Conservation (phyloP, 768 basidiomycete species). For the Boletellus ananas region DNA sequence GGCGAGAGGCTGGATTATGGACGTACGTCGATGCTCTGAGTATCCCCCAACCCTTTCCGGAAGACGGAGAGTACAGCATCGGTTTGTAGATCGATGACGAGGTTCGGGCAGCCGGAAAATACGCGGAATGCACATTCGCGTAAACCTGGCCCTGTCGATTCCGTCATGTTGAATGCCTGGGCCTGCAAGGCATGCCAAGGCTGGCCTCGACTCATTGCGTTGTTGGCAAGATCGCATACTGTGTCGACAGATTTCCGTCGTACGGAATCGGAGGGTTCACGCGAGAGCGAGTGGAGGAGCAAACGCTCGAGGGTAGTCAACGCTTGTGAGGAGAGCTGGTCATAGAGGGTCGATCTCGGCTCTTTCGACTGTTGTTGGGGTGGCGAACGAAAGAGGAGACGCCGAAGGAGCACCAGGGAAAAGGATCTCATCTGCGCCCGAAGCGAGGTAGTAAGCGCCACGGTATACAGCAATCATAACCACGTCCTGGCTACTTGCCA, state of each 20-base stretch:
- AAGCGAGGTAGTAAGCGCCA: slow-evolving; percentile 7
- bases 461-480: not conserved
- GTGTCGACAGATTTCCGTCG: slow-evolving; percentile 72
- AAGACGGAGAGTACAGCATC: slow-evolving; percentile 66
- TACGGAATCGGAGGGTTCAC: slow-evolving; percentile 57
- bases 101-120: slow-evolving; percentile 69
- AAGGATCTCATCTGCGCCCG: slow-evolving; percentile 74
- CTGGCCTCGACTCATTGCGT: slow-evolving; percentile 68
- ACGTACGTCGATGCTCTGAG: slow-evolving; percentile 59
- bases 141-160: slow-evolving; percentile 30
- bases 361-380: slow-evolving; percentile 34
- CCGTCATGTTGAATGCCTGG: slow-evolving; percentile 63
- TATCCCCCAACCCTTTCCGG: slow-evolving; percentile 64
- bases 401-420: slow-evolving; percentile 74
- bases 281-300: slow-evolving; percentile 63
- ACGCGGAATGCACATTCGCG: slow-evolving; percentile 67
- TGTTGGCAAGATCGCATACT: slow-evolving; percentile 69
- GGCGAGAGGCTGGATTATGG: not conserved
- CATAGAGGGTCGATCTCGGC: slow-evolving; percentile 63
- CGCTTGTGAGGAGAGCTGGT: slow-evolving; percentile 65
- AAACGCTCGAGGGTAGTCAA: slow-evolving; percentile 68
- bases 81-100: slow-evolving; percentile 72
- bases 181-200: slow-evolving; percentile 82
- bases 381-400: slow-evolving; percentile 67
- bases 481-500: slow-evolving; percentile 45